Base-by-base conservation (phyloP, 2,329 filamentous ascomycete genomes). In the Botrytis aclada region DNA sequence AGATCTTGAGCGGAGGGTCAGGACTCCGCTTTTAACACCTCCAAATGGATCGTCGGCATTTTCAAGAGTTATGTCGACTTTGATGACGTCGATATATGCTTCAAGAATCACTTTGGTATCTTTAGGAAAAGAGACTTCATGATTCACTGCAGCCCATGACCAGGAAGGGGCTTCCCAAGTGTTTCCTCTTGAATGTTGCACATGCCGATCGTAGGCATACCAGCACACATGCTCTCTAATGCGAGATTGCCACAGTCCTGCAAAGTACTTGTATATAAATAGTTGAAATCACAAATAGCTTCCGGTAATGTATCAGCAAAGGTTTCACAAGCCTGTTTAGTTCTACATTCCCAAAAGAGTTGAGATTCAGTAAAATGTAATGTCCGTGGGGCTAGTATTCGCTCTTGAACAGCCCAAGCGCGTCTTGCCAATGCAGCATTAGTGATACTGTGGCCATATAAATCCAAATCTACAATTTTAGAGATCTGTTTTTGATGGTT, bases 111-210 rank as follows among this genome's bases (percentile, higher is more conserved):
- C 2, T 7, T 0, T 0, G n/a, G 4, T 3, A n/a, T 51, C 47
- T 3, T 0, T 1, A 6, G 5, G 12, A 3, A 51, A 0, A n/a
- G 0, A 14, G 10, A 51, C 25, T n/a, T 0, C 0, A 6, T 7
- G 2, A 0, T 51, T 51, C 1, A 7, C 47, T 54, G 47, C 25
- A n/a, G 25, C 47, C 47, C 47, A 54, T 7, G 47, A 54, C 47
- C 47, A 54, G 12, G 47, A 54, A 16, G 47, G 47, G 5, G 47
- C 47, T n/a, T 5, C 12, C 25, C 47, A 16, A 16, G 12, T n/a
- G 12, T 16, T 54, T 54, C 16, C 22, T 10, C 20, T 16, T 7
- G 41, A n/a, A n/a, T n/a, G n/a, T n/a, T n/a, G n/a, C n/a, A n/a
- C n/a, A n/a, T n/a, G n/a, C n/a, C n/a, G n/a, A n/a, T n/a, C n/a